These are phyloP conservation scores for Populus hybrid DNA, from an alignment of 441 rosid species.

Conservation along the genomic window DNA sequence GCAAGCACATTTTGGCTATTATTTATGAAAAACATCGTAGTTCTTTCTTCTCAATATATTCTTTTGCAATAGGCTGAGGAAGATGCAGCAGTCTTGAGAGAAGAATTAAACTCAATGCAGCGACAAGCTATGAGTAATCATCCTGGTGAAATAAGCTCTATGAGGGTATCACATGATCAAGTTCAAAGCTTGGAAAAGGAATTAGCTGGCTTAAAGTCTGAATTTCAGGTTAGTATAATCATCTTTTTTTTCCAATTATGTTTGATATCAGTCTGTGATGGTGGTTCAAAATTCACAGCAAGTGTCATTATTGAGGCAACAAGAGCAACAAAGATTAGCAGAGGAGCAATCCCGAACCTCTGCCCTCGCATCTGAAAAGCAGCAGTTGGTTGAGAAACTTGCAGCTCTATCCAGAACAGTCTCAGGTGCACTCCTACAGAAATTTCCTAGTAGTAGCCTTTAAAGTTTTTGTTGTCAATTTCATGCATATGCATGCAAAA, in stretches of 20 bases:
- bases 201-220: constrained; percentile 54
- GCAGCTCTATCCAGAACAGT: constrained; percentile 37
- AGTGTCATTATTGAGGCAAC: constrained; percentile 65
- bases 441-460: neutral
- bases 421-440: constrained; percentile 42
- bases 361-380: constrained; percentile 64
- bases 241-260: constrained; percentile 4
- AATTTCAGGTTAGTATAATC: constrained; percentile 58
- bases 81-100: constrained; percentile 85
- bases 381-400: constrained; percentile 68
- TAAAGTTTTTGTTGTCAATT: neutral
- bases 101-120: constrained; percentile 70
- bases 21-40: neutral
- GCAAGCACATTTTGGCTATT: constrained; percentile 24
- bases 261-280: constrained; percentile 29
- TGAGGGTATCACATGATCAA: constrained; percentile 44
- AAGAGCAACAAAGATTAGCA: constrained; percentile 46
- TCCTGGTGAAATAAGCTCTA: constrained; percentile 35
- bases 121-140: constrained; percentile 51
- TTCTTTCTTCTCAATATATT: constrained; percentile 15
- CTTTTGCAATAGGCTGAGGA: constrained; percentile 79
- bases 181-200: constrained; percentile 53
- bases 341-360: constrained; percentile 74
- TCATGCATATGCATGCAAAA: neutral
- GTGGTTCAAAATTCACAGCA: constrained; percentile 42